Evolutionary conservation across 2,329 filamentous ascomycete genomes (phyloP).

Genomic region (Sclerotinia borealis): DNA sequence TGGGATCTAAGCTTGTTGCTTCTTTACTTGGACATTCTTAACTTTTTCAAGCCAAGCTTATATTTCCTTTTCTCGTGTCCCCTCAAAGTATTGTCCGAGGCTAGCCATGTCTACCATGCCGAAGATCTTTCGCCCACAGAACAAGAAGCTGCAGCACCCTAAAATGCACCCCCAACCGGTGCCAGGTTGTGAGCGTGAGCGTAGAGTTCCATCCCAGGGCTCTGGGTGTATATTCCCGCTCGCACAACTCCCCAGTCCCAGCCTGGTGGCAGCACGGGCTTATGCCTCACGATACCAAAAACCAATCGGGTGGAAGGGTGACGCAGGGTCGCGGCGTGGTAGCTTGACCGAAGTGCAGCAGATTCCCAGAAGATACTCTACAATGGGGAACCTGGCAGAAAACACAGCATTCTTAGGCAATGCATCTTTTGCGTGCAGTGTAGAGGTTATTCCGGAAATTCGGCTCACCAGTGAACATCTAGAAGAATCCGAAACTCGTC

Average conservation of each 20-base stretch:
- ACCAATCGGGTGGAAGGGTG: slow-evolving; percentile 13
- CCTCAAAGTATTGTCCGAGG: neutral
- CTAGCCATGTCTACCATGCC: neutral
- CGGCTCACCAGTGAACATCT: neutral
- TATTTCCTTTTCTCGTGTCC: neutral
- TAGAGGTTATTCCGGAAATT: neutral
- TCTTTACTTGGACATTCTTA: neutral
- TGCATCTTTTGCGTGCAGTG: neutral
- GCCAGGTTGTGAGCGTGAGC: neutral
- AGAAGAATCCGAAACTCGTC: neutral
- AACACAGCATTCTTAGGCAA: neutral
- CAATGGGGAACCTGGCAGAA: neutral
- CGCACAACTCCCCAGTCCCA: slow-evolving; percentile 23
- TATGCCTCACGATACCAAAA: slow-evolving; percentile 21
- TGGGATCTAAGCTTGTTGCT: neutral
- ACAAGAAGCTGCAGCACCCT: neutral
- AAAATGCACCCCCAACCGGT: neutral
- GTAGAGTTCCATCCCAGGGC: neutral
- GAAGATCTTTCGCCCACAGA: neutral
- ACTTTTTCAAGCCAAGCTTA: neutral
- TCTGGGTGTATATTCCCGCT: neutral
- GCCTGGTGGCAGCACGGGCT: slow-evolving; percentile 24
- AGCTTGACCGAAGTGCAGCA: slow-evolving; percentile 17
- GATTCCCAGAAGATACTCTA: slow-evolving; percentile 22
- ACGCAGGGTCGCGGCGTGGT: slow-evolving; percentile 16